Evolutionary conservation across 2,329 filamentous ascomycete species (phyloP).

Genomic region (Colletotrichum sp.): DNA sequence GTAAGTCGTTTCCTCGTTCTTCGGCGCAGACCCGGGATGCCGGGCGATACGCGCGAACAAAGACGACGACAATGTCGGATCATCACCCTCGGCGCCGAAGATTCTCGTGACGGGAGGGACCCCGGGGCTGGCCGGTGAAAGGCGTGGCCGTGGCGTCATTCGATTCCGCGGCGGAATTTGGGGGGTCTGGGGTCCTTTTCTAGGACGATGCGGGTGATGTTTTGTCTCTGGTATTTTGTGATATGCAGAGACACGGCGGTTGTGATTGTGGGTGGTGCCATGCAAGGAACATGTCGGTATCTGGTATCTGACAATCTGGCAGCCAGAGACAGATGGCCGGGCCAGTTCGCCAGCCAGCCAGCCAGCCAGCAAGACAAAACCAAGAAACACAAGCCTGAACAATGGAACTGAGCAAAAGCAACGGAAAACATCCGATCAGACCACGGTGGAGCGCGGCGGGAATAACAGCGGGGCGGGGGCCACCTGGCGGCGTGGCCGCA

Average conservation of each 20-base stretch:
- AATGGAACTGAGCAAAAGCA: background rate
- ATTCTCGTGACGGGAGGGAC: background rate
- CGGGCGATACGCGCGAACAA: background rate
- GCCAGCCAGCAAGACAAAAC: background rate
- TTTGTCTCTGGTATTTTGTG: background rate
- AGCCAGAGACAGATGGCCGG: background rate
- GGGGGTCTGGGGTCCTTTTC: background rate
- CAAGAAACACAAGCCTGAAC: background rate
- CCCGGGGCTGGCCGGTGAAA: background rate
- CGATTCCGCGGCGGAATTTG: background rate
- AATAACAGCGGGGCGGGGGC: background rate
- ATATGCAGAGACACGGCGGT: background rate
- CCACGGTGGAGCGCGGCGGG: conserved; percentile 2
- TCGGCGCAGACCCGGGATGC: background rate
- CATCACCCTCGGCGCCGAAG: background rate
- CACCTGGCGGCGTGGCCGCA: conserved; percentile 11
- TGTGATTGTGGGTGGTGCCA: background rate
- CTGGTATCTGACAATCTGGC: background rate
- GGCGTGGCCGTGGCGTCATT: background rate
- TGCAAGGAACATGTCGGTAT: background rate
- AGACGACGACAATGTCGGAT: background rate
- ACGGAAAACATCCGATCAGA: conserved; percentile 19
- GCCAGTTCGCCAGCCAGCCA: background rate
- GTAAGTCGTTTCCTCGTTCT: background rate
- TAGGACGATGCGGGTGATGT: background rate